Evolutionary conservation across 2,329 filamentous ascomycete genomes (phyloP).

Genomic region (Aspergillus sp.): DNA sequence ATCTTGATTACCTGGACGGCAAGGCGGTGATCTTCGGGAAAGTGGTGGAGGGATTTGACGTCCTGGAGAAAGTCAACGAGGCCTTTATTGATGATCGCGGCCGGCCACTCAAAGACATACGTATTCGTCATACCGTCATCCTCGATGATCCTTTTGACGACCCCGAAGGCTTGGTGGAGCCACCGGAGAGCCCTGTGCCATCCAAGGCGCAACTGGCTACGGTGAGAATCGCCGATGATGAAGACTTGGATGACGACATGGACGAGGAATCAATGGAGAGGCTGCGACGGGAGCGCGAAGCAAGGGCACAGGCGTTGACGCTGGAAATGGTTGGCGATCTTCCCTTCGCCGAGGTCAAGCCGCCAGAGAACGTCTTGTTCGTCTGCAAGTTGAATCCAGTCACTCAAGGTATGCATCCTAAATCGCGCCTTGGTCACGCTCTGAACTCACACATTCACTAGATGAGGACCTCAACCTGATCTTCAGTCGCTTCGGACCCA

Average conservation of each 20-base stretch:
- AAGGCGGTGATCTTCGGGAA: constrained; percentile 95
- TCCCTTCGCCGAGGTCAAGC: constrained; percentile 95
- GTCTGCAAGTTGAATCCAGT: constrained; percentile 98
- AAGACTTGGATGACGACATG: constrained; percentile 73
- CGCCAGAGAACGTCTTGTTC: constrained; percentile 95
- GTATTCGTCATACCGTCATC: constrained; percentile 88
- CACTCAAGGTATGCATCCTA: constrained; percentile 62
- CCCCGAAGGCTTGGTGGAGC: constrained; percentile 72
- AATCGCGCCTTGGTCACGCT: background rate
- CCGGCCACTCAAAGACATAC: constrained; percentile 87
- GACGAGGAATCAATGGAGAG: constrained; percentile 81
- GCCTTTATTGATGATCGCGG: constrained; percentile 85
- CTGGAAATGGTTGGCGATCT: constrained; percentile 97
- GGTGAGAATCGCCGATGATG: constrained; percentile 87
- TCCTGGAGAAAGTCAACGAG: constrained; percentile 87
- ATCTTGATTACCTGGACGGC: constrained; percentile 86
- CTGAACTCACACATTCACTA: constrained; percentile 24
- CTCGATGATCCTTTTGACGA: constrained; percentile 92
- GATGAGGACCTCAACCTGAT: constrained; percentile 94
- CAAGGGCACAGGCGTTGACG: constrained; percentile 88
- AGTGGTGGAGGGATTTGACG: constrained; percentile 94
- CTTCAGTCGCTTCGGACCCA: constrained; percentile 94
- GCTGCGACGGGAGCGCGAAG: constrained; percentile 81
- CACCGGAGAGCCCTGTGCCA: constrained; percentile 76
- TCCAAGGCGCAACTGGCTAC: constrained; percentile 85